Evolutionary conservation across 768 basidiomycete genomes (phyloP).

Genomic region (Termitomyces sp.): DNA sequence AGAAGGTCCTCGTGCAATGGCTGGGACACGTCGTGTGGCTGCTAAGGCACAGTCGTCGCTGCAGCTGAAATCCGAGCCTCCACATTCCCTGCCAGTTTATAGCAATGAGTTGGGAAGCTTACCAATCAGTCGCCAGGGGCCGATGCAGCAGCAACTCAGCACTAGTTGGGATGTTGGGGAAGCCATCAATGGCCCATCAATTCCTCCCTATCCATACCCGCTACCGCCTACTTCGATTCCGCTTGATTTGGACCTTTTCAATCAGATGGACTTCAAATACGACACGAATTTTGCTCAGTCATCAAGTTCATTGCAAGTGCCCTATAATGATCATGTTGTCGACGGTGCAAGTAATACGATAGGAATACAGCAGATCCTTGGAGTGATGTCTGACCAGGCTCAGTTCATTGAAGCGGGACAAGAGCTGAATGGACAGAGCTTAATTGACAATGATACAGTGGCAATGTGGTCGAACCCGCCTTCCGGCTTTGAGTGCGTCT

Average conservation of each 20-base stretch:
- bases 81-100: slow-evolving; percentile 46
- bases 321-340: not conserved
- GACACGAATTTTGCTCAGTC: not conserved
- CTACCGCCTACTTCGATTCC: slow-evolving; percentile 8
- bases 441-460: slow-evolving; percentile 46
- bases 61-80: not conserved
- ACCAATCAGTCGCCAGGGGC: slow-evolving; percentile 32
- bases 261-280: slow-evolving; percentile 16
- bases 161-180: slow-evolving; percentile 3
- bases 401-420: not conserved
- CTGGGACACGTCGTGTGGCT: slow-evolving; percentile 30
- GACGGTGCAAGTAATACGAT: not conserved
- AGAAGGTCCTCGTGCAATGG: slow-evolving; percentile 27
- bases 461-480: slow-evolving; percentile 72
- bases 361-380: not conserved
- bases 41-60: not conserved
- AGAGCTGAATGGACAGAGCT: slow-evolving; percentile 11
- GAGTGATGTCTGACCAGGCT: not conserved
- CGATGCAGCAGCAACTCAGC: not conserved
- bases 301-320: not conserved
- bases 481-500: slow-evolving; percentile 57
- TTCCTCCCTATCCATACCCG: not conserved
- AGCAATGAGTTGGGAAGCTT: slow-evolving; percentile 55
- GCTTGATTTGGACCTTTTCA: slow-evolving; percentile 22
- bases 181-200: not conserved